Percentiles rank a stretch among this genome's conserved stretches.
phyloP scores from a whole-genome alignment of 176 grass and related monocot genomes.

The Zoysia pacifica region DNA sequence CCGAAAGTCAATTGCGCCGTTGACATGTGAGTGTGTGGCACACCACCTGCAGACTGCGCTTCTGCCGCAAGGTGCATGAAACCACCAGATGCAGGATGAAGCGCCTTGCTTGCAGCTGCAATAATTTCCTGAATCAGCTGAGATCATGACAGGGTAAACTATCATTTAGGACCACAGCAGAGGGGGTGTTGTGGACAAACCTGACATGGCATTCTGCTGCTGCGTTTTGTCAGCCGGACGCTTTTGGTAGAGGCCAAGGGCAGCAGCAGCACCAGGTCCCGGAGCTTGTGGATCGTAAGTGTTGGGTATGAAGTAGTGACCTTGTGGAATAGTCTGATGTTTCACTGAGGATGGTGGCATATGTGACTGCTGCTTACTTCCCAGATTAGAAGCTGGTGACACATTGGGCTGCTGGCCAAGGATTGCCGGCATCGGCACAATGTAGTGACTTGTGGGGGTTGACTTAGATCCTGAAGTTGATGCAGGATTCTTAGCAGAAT shows the following conservation, averaged over 20 bases:
- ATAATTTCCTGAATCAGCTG: conserved; percentile 45
- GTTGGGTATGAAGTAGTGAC: conserved; percentile 71
- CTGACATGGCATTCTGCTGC: conserved; percentile 43
- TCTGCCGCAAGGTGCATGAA: conserved; percentile 58
- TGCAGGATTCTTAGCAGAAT: conserved; percentile 60
- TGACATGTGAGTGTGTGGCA: conserved; percentile 54
- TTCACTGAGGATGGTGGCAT: conserved; percentile 35
- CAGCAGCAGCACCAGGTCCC: conserved; percentile 37
- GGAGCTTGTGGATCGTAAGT: conserved; percentile 48
- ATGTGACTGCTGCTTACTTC: conserved; percentile 70
- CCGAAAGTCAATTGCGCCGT: conserved; percentile 56
- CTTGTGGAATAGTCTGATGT: conserved; percentile 48
- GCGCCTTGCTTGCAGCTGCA: conserved; percentile 51
- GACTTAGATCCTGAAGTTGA: conserved; percentile 62
- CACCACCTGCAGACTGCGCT: conserved; percentile 45
- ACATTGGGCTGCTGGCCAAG: conserved; percentile 73
- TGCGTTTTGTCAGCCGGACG: conserved; percentile 45
- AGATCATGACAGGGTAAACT: background rate
- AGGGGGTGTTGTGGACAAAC: conserved; percentile 32
- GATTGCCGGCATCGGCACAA: conserved; percentile 63
- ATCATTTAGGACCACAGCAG: conserved; percentile 13
- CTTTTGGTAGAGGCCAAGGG: conserved; percentile 59
- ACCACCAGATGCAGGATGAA: conserved; percentile 41
- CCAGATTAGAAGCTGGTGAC: conserved; percentile 40
- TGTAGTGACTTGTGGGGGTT: conserved; percentile 48